Evolutionary conservation across 2,329 filamentous ascomycete genomes (phyloP).

Genomic region (Penicillium freii): DNA sequence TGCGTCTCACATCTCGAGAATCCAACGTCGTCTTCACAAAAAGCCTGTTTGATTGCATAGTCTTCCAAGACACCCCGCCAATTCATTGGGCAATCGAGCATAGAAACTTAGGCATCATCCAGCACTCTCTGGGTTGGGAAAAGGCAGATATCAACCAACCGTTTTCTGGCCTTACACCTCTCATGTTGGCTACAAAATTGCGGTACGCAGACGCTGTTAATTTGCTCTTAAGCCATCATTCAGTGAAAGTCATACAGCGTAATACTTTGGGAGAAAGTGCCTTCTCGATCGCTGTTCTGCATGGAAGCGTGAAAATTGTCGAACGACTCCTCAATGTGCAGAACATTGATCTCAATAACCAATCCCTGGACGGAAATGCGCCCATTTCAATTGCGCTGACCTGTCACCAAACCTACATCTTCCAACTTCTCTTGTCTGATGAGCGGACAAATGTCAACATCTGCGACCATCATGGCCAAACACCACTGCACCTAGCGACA

Average conservation of each 20-base stretch:
- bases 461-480: conserved; percentile 1
- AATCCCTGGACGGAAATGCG: not conserved
- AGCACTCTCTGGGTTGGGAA: not conserved
- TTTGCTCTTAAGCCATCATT: conserved; percentile 5
- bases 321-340: not conserved
- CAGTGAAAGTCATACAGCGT: not conserved
- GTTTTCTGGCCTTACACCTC: not conserved
- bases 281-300: not conserved
- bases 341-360: not conserved
- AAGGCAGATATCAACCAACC: not conserved
- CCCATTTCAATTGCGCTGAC: not conserved
- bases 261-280: not conserved
- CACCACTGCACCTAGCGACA: not conserved
- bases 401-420: not conserved
- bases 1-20: not conserved
- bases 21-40: not conserved
- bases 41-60: not conserved
- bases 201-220: not conserved
- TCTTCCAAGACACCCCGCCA: not conserved
- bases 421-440: conserved; percentile 1
- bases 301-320: not conserved
- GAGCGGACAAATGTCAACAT: not conserved
- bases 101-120: not conserved
- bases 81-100: not conserved
- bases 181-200: not conserved